Percentiles rank a stretch among this genome's conserved stretches.
These are phyloP conservation scores for Violaceomyces palustris DNA, from an alignment of 1,284 basidiomycete genomes.

Conservation along the genomic window DNA sequence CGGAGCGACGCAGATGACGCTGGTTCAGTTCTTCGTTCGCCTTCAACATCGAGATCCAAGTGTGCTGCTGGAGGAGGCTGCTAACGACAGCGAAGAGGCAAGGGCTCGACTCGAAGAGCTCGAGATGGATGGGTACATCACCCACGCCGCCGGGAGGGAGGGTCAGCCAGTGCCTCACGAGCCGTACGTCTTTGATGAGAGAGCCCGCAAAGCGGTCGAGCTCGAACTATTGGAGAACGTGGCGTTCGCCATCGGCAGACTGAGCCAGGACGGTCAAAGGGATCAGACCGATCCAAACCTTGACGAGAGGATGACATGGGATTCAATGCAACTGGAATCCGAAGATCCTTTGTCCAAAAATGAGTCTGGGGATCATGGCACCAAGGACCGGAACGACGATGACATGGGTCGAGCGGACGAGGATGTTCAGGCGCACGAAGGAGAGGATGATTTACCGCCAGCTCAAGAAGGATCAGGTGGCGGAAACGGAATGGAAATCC, in stretches of 20 bases:
- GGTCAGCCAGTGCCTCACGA: constrained; percentile 40
- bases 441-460: no score
- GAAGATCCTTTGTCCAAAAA: background rate
- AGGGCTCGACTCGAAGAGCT: constrained; percentile 9
- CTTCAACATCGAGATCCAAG: constrained; percentile 24
- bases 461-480: no score
- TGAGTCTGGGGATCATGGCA: background rate
- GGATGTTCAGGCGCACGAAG: no score
- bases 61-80: constrained; percentile 5
- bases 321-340: no score
- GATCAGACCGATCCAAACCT: no score
- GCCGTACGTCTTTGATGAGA: constrained; percentile 39
- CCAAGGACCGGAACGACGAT: background rate
- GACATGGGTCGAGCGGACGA: no score
- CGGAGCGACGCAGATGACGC: constrained; percentile 67
- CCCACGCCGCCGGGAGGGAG: constrained; percentile 45
- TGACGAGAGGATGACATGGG: no score
- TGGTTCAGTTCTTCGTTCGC: constrained; percentile 71
- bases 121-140: constrained; percentile 27
- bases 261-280: constrained; percentile 14
- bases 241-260: constrained; percentile 41
- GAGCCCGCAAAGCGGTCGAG: constrained; percentile 29
- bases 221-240: constrained; percentile 49
- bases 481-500: background rate
- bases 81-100: constrained; percentile 6